Base-by-base conservation (phyloP, 2,329 filamentous ascomycete species). In the Harringtonia lauricola region DNA sequence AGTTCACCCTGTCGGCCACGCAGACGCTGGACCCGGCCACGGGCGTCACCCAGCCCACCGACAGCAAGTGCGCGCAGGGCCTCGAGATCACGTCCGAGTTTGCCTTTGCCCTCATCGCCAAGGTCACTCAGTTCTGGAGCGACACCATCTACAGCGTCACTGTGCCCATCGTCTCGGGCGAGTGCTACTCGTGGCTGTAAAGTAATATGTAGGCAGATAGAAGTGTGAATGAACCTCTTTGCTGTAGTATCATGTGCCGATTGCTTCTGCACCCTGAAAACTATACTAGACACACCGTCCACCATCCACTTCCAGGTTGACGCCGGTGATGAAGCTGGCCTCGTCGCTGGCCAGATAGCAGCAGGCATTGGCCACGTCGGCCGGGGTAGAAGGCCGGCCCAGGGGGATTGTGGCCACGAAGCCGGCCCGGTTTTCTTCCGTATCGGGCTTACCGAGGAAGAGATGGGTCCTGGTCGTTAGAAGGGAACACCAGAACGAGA, bases 341-440 rank as follows among this genome's bases (percentile, higher is more conserved):
- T 87, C 83, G 24, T 86, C 79, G 47, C 79, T 83, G 2, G 79
- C 80, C 37, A 88, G 59, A 56, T 81, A 88, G 17, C 80, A 68
- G 48, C 76, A 79, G 22, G 81, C 80, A 54, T 85, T 84, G 3
- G 79, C 82, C 30, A 88, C 72, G 57, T 88, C 83, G 10, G 68
- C 64, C 1, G 76, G 71, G n/a, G 70, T 71, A 2, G 72, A 72
- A 4, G 68, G 64, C 14, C 76, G 62, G 3, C 74, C 74, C 1
- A 79, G 59, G 0, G 74, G 76, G 8, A 79, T 64, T 0, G 68
- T 67, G 2, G 69, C 67, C 26, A 76, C 63, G 49, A 79, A 74
- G 2, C 63, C 66, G 47, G 71, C 67, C 36, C 74, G 64, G 49
- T 79, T 79, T 54, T 80, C 76, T 0, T 72, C 68, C 0, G 78